Conservation (phyloP, 2,329 filamentous ascomycete genomes). For the Pseudophaeomoniella oleicola region DNA sequence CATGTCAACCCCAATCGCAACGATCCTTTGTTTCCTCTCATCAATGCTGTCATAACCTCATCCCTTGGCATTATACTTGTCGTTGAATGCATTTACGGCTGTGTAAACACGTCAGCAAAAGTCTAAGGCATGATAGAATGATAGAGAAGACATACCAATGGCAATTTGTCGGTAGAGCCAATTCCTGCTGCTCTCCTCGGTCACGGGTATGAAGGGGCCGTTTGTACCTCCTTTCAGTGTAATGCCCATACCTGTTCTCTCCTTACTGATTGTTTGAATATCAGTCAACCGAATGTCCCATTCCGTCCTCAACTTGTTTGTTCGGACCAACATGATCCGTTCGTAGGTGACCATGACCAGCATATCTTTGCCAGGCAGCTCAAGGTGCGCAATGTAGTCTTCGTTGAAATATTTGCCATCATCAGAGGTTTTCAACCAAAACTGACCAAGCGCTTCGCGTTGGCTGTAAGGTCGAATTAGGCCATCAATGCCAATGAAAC, state of each 20-base stretch:
- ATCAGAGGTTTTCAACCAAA: constrained; percentile 97
- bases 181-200: constrained; percentile 63
- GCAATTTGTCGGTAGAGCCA: constrained; percentile 54
- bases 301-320: constrained; percentile 70
- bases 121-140: neutral
- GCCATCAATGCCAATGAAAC: constrained; percentile 83
- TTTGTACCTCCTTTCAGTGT: constrained; percentile 80
- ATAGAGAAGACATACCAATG: constrained; percentile 26
- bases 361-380: constrained; percentile 77
- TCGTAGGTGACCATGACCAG: constrained; percentile 78
- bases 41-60: too few species aligned
- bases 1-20: too few species aligned
- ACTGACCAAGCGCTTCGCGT: constrained; percentile 89
- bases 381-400: constrained; percentile 89
- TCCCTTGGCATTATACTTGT: constrained; percentile 49
- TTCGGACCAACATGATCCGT: constrained; percentile 79
- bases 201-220: constrained; percentile 85
- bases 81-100: constrained; percentile 54
- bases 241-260: constrained; percentile 83
- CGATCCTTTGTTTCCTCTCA: too few species aligned
- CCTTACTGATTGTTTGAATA: constrained; percentile 92
- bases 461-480: constrained; percentile 90
- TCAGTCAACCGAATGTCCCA: constrained; percentile 96
- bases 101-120: neutral
- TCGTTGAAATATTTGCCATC: constrained; percentile 98